Percentiles rank a stretch among this genome's conserved stretches.
These are phyloP conservation scores for Daldinia vernicosa DNA, from an alignment of 495 filamentous ascomycete genomes.

Conservation along the genomic window DNA sequence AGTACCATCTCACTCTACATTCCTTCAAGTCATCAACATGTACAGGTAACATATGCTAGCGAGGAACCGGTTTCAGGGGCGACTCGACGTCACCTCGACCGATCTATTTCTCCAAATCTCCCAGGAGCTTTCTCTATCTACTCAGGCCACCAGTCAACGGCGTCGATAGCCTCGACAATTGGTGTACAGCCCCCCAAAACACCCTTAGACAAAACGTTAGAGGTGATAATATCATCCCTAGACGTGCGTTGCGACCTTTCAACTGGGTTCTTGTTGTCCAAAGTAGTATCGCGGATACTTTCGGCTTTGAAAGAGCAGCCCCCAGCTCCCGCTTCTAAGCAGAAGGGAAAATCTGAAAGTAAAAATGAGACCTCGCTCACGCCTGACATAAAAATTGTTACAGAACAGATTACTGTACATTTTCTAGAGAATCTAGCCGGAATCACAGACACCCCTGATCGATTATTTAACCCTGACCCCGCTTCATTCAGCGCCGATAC, in stretches of 20 bases:
- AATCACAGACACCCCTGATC: conserved; percentile 50
- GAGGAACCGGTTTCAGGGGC: conserved; percentile 31
- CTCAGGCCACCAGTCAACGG: conserved; percentile 46
- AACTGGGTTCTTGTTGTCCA: conserved; percentile 70
- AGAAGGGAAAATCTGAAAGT: conserved; percentile 33
- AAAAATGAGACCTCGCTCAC: conserved; percentile 40
- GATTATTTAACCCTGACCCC: conserved; percentile 46
- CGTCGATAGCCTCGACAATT: conserved; percentile 29
- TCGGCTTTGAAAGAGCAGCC: conserved; percentile 51
- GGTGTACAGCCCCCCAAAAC: conserved; percentile 8
- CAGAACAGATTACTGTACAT: conserved; percentile 65
- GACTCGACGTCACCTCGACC: conserved; percentile 24
- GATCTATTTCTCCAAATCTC: conserved; percentile 56
- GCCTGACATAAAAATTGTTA: conserved; percentile 59
- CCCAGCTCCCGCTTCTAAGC: conserved; percentile 29
- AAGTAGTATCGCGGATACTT: conserved; percentile 65
- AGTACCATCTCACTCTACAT: conserved; percentile 54
- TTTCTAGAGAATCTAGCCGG: conserved; percentile 72
- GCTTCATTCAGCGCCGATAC: conserved; percentile 54
- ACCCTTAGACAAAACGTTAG: conserved; percentile 52
- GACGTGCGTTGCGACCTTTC: conserved; percentile 72
- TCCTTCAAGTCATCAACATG: conserved; percentile 52
- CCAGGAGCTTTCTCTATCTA: conserved; percentile 66
- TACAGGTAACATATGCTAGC: conserved; percentile 39
- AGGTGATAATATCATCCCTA: conserved; percentile 65